Evolutionary conservation across 2,329 filamentous ascomycete genomes (phyloP), one percentile per base, ranked within the genome.

Genomic region (Xylaria arbuscula): DNA sequence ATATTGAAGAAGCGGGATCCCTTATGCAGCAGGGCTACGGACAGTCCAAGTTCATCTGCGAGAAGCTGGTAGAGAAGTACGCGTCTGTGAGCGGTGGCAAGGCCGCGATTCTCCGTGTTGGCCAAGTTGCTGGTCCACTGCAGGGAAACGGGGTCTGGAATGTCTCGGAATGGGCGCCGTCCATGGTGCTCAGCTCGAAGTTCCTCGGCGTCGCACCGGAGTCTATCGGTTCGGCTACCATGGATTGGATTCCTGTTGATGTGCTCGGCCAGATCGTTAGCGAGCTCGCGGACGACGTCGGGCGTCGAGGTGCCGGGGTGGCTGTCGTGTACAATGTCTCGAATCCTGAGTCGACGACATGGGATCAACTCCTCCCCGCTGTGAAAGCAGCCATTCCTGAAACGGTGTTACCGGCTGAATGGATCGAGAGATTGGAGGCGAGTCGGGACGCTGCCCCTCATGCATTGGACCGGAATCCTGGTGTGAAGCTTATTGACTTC

Each of bases 201-300:
- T 70, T 64, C 42, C 66, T 77, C 8, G 72, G 74, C 1, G 69
- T 42, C 1, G 67, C 71, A 9, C 76, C 76, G 2, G 58, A 54
- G 13, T 71, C 68, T 1, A 66, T 77, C 17, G 75, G 75, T 0
- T 64, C 54, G 7, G 70, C 54, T 11, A 56, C 67, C 7, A 65
- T 77, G n/a, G 74, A 77, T 45, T 78, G 75, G 74, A 69, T 75
- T 19, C 76, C 76, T 0, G 76, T 77, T 1, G 75, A 78, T 32
- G 68, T 68, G 57, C 69, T 77, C 10, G 72, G 71, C 2, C 61
- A 61, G 42, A 73, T 77, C 24, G 68, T 76, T 2, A 62, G 68
- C 22, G 75, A 78, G 42, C 70, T 78, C 9, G 57, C 75, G 8
- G 71, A 71, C 24, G 66, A 69, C 3, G 63, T 70, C 2, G 51